phyloP scores from a whole-genome alignment of 257 asterid genomes.

The Solanum corneliomulleri region DNA sequence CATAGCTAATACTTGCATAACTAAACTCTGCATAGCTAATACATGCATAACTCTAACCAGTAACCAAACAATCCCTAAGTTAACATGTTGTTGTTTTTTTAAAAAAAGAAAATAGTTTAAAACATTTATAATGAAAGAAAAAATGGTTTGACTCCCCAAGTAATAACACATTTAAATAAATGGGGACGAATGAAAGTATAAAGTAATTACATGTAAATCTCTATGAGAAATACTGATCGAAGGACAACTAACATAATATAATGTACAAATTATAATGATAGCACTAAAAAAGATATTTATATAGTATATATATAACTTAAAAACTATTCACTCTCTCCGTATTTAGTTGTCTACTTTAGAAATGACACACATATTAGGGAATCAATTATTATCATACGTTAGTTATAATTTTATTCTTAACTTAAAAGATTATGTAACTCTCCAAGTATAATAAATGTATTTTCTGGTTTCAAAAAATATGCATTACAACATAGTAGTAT shows the following conservation, averaged over 20 bases:
- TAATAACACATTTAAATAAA: background rate
- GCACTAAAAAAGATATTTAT: background rate
- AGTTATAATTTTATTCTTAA: too few relatives aligned
- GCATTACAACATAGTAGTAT: too few relatives aligned
- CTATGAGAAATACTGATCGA: background rate
- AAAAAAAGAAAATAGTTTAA: background rate
- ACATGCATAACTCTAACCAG: too few relatives aligned
- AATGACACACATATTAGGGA: too few relatives aligned
- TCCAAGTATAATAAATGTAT: too few relatives aligned
- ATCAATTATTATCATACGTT: too few relatives aligned
- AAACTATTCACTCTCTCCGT: background rate
- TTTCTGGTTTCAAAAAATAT: too few relatives aligned
- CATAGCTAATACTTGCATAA: too few relatives aligned
- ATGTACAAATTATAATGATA: background rate
- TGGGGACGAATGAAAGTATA: background rate
- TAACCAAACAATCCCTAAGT: background rate
- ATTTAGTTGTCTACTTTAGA: too few relatives aligned
- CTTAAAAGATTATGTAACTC: too few relatives aligned
- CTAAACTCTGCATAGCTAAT: too few relatives aligned
- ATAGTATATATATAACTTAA: background rate
- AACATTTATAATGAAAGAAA: background rate
- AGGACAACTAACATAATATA: background rate
- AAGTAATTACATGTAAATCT: background rate
- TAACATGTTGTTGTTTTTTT: background rate
- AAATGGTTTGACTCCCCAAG: background rate